A percentile compares a stretch with the other conserved stretches of the same genome.
Conservation (phyloP, 257 asterid species). For the Penstemon eatonii region DNA sequence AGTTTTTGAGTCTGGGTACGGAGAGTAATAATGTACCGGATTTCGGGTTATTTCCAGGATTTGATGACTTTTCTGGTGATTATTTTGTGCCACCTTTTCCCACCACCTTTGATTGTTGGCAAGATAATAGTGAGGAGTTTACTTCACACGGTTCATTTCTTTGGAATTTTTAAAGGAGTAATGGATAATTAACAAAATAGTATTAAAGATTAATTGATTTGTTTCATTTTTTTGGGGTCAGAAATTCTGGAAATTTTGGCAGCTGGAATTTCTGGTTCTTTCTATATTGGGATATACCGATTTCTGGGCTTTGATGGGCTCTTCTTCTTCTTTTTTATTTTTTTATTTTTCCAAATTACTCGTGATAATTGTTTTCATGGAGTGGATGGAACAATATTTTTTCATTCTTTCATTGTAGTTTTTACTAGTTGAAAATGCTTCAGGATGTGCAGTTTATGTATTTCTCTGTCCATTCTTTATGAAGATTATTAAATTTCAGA, state of each 20-base stretch:
- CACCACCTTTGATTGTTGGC: conserved; percentile 32
- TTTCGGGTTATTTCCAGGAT: conserved; percentile 63
- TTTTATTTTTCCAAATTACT: too few relatives aligned
- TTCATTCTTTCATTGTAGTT: too few relatives aligned
- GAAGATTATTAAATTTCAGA: too few relatives aligned
- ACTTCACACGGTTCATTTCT: conserved; percentile 46
- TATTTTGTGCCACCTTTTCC: conserved; percentile 39
- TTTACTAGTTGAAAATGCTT: too few relatives aligned
- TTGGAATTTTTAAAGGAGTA: conserved; percentile 52
- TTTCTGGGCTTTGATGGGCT: too few relatives aligned
- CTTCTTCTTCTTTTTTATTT: too few relatives aligned
- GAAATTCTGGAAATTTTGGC: conserved; percentile 31
- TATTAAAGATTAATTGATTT: not conserved
- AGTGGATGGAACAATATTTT: too few relatives aligned
- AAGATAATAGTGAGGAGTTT: conserved; percentile 37
- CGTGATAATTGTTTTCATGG: too few relatives aligned
- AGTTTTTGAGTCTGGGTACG: conserved; percentile 31
- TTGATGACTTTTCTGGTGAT: conserved; percentile 47
- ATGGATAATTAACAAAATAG: not conserved
- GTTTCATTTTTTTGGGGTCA: not conserved
- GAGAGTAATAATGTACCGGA: conserved; percentile 33
- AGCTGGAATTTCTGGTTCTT: too few relatives aligned
- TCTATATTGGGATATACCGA: too few relatives aligned
- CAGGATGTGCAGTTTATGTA: too few relatives aligned
- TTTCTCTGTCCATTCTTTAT: too few relatives aligned